Evolutionary conservation across 352 stramenopile genomes (phyloP).

Genomic region (Phytopythium sindhum): DNA sequence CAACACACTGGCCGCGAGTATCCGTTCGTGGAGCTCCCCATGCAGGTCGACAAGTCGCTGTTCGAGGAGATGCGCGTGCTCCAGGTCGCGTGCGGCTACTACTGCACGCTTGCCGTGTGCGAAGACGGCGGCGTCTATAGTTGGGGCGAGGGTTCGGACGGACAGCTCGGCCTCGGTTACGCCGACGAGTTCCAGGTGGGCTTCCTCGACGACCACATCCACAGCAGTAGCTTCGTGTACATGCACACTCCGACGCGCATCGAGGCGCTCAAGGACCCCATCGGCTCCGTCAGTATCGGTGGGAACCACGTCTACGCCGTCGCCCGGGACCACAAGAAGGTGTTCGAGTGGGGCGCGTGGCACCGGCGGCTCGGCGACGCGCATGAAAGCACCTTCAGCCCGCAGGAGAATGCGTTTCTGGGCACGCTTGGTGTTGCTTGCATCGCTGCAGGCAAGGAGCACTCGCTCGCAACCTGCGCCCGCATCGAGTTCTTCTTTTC

Average conservation of each 20-base stretch:
- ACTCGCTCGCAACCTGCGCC: conserved; percentile 48
- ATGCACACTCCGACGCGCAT: conserved; percentile 61
- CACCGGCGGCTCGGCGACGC: conserved; percentile 38
- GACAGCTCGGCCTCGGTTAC: conserved; percentile 62
- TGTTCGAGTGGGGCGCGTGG: conserved; percentile 76
- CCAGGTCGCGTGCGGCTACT: conserved; percentile 71
- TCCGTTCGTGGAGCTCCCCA: conserved; percentile 56
- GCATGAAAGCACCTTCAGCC: conserved; percentile 52
- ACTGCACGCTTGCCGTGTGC: conserved; percentile 65
- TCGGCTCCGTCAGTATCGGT: conserved; percentile 46
- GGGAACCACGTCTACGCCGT: conserved; percentile 73
- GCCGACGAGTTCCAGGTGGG: conserved; percentile 62
- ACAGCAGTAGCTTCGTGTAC: conserved; percentile 72
- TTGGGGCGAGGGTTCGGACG: conserved; percentile 74
- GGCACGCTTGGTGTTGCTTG: conserved; percentile 41
- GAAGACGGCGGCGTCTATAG: conserved; percentile 70
- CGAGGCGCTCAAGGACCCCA: conserved; percentile 53
- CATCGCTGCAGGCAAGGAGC: conserved; percentile 56
- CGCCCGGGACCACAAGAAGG: conserved; percentile 29
- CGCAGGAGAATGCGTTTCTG: conserved; percentile 40
- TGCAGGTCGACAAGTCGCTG: conserved; percentile 66
- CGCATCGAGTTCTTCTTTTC: conserved; percentile 45
- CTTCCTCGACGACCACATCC: conserved; percentile 66
- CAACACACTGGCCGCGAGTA: conserved; percentile 65
- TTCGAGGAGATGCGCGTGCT: conserved; percentile 73